Evolutionary conservation across 2,329 filamentous ascomycete species (phyloP).

Genomic region (Reticulascus tulasneorum): DNA sequence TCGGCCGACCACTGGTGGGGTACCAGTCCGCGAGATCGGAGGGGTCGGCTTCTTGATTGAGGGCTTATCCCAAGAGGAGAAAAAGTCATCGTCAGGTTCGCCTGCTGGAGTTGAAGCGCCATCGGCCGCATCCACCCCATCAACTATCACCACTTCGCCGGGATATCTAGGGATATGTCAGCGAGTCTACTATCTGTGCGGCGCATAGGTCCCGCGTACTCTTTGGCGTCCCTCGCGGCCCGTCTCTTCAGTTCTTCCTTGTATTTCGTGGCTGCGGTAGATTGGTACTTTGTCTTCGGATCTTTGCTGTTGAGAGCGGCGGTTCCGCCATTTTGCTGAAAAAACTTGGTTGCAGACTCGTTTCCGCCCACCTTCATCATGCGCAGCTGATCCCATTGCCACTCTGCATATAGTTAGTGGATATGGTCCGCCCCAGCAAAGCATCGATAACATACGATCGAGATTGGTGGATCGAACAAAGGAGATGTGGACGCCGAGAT

Average conservation of each 20-base stretch:
- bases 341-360: constrained; percentile 96
- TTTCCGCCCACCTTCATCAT: constrained; percentile 98
- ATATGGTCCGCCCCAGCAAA: constrained; percentile 3
- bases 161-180: constrained; percentile 60
- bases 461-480: constrained; percentile 98
- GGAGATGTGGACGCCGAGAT: constrained; percentile 97
- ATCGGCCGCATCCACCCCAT: constrained; percentile 63
- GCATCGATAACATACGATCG: constrained; percentile 68
- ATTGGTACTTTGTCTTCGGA: constrained; percentile 93
- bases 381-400: constrained; percentile 98
- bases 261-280: constrained; percentile 89
- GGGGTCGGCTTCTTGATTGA: constrained; percentile 95
- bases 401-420: constrained; percentile 51
- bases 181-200: constrained; percentile 4
- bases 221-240: constrained; percentile 75
- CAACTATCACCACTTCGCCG: constrained; percentile 78
- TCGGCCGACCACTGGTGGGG: constrained; percentile 75
- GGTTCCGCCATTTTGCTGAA: constrained; percentile 92
- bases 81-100: constrained; percentile 89
- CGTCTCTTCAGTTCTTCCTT: constrained; percentile 93
- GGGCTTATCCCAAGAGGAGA: constrained; percentile 98
- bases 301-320: constrained; percentile 96
- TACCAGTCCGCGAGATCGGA: constrained; percentile 83
- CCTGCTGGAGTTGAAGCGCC: constrained; percentile 72
- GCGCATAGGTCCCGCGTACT: constrained; percentile 50